phyloP scores from a whole-genome alignment of 768 basidiomycete species.

The Lanmaoa pseudosensibilis region DNA sequence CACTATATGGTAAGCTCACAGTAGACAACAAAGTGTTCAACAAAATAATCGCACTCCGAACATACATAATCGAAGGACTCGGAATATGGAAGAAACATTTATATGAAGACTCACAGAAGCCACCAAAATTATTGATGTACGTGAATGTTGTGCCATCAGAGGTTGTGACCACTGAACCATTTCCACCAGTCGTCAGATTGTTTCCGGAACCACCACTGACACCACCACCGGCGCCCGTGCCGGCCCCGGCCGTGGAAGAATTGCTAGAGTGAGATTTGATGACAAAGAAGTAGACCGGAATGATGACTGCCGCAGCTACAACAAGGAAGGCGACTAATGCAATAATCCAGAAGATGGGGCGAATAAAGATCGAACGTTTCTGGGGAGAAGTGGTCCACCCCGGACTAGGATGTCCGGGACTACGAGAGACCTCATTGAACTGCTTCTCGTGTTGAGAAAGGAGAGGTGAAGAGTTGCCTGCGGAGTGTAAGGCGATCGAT shows the following conservation, averaged over 20 bases:
- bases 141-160: slow-evolving; percentile 72
- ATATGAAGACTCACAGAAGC: slow-evolving; percentile 53
- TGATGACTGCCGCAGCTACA: slow-evolving; percentile 39
- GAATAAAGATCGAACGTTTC: slow-evolving; percentile 19
- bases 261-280: slow-evolving; percentile 22
- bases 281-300: slow-evolving; percentile 41
- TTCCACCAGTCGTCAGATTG: slow-evolving; percentile 48
- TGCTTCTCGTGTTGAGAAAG: slow-evolving; percentile 22
- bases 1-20: not conserved
- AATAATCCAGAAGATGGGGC: slow-evolving; percentile 31
- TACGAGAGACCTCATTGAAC: slow-evolving; percentile 6
- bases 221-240: not conserved
- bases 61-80: not conserved
- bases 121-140: slow-evolving; percentile 77
- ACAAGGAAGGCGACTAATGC: slow-evolving; percentile 30
- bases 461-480: slow-evolving; percentile 26
- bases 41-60: not conserved
- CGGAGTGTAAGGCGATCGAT: slow-evolving; percentile 20
- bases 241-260: not conserved
- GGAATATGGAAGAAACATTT: not conserved
- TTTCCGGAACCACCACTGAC: slow-evolving; percentile 5
- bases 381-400: not conserved
- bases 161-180: slow-evolving; percentile 64
- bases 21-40: not conserved
- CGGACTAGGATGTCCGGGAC: not conserved